Conservation (phyloP, 2,329 filamentous ascomycete species). For the Coniochaeta hoffmannii region DNA sequence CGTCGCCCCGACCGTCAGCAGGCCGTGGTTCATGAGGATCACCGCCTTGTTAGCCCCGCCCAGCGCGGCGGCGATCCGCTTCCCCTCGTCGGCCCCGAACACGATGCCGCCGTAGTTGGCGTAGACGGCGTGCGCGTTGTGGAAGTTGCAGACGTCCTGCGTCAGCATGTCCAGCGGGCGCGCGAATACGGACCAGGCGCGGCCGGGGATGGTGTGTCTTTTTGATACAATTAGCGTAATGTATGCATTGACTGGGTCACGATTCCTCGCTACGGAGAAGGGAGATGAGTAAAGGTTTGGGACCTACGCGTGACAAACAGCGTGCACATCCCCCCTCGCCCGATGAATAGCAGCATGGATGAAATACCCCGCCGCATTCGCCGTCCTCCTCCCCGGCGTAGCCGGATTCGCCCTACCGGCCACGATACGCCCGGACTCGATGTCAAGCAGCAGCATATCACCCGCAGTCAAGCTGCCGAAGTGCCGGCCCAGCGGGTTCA, state of each 20-base stretch:
- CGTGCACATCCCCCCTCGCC: slow-evolving; percentile 55
- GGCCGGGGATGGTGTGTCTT: slow-evolving; percentile 53
- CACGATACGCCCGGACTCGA: slow-evolving; percentile 48
- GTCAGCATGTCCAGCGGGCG: slow-evolving; percentile 63
- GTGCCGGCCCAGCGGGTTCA: slow-evolving; percentile 59
- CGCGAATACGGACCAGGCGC: slow-evolving; percentile 61
- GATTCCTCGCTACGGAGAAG: too few relatives aligned
- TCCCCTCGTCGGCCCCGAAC: slow-evolving; percentile 56
- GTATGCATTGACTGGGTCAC: neutral
- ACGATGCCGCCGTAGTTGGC: slow-evolving; percentile 47
- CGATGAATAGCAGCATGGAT: slow-evolving; percentile 65
- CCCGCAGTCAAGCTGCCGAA: slow-evolving; percentile 59
- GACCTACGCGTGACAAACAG: slow-evolving; percentile 53
- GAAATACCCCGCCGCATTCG: slow-evolving; percentile 61
- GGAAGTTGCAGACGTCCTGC: slow-evolving; percentile 59
- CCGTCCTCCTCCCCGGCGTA: slow-evolving; percentile 31
- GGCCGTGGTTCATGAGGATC: slow-evolving; percentile 64
- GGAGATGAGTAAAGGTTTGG: too few relatives aligned
- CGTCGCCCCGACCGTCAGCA: slow-evolving; percentile 62
- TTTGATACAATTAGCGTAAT: neutral
- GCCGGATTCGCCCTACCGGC: slow-evolving; percentile 41
- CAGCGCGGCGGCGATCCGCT: slow-evolving; percentile 54
- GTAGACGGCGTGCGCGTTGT: slow-evolving; percentile 55
- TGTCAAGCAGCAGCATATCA: slow-evolving; percentile 61
- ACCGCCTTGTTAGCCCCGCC: slow-evolving; percentile 50